Evolutionary conservation across 257 asterid genomes (phyloP).

Genomic region (Petunia secreta): DNA sequence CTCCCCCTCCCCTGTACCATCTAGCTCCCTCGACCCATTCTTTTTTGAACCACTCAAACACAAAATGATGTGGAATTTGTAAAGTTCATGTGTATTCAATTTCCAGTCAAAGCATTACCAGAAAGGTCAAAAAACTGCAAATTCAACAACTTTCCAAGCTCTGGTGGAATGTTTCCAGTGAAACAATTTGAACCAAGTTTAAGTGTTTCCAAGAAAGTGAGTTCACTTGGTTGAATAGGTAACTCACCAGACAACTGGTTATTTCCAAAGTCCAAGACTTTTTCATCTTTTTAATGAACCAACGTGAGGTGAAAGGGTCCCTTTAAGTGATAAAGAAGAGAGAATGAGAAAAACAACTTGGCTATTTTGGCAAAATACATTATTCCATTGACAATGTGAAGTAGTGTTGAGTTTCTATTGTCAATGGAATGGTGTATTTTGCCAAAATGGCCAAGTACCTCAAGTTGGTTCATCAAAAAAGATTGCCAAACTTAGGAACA

Average conservation of each 20-base stretch:
- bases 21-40: too few species aligned
- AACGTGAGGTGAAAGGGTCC: constrained; percentile 50
- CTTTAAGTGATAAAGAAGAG: constrained; percentile 48
- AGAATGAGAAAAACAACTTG: constrained; percentile 64
- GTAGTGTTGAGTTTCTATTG: constrained; percentile 19
- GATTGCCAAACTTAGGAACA: too few species aligned
- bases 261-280: constrained; percentile 56
- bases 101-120: constrained; percentile 68
- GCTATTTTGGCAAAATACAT: constrained; percentile 57
- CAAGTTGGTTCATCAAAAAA: too few species aligned
- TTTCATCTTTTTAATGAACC: constrained; percentile 37
- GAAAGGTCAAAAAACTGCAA: constrained; percentile 67
- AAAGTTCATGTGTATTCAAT: too few species aligned
- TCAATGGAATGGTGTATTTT: too few species aligned
- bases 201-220: constrained; percentile 46
- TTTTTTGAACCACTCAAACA: too few species aligned
- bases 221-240: constrained; percentile 52
- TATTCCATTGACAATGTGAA: constrained; percentile 75
- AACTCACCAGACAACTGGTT: constrained; percentile 63
- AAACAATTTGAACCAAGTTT: constrained; percentile 67
- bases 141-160: constrained; percentile 50
- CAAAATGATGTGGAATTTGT: too few species aligned
- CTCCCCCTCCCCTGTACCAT: too few species aligned
- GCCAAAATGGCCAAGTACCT: too few species aligned
- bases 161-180: constrained; percentile 61